phyloP scores from a whole-genome alignment of 2,329 filamentous ascomycete genomes.

The Paramyrothecium roridum region DNA sequence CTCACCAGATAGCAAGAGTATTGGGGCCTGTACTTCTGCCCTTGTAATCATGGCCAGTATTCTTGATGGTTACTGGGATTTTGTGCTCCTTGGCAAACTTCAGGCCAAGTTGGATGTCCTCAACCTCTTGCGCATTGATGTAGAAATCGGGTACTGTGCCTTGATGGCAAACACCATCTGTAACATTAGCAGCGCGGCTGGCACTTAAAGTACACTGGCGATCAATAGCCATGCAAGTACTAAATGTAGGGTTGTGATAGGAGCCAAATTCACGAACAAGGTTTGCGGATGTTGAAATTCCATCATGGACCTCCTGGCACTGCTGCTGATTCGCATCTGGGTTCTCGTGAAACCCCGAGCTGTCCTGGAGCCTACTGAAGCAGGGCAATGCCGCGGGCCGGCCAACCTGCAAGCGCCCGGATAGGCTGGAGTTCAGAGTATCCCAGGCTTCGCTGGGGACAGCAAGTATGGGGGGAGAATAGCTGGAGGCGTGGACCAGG shows the following conservation, averaged over 20 bases:
- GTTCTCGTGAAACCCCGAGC: not conserved
- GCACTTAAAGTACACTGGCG: conserved; percentile 2
- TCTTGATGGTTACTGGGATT: conserved; percentile 6
- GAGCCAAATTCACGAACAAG: conserved; percentile 3
- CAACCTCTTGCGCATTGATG: not conserved
- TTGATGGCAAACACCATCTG: not conserved
- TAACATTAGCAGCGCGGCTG: not conserved
- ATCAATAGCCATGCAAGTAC: conserved; percentile 6
- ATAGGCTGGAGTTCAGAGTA: conserved; percentile 4
- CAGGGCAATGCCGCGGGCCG: conserved; percentile 2
- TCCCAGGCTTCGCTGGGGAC: conserved; percentile 2
- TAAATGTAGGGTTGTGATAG: conserved; percentile 6
- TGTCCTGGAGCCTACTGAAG: conserved; percentile 3
- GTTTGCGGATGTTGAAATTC: not conserved
- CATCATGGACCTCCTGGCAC: conserved; percentile 2
- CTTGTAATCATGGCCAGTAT: conserved; percentile 8
- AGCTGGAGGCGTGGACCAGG: not conserved
- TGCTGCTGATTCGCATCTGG: not conserved
- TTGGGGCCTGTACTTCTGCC: conserved; percentile 5
- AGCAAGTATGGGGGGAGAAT: not conserved
- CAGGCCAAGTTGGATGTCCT: conserved; percentile 3
- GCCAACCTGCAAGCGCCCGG: conserved; percentile 3
- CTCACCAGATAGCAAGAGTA: conserved; percentile 5
- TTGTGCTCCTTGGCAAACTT: conserved; percentile 3
- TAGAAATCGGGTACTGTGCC: not conserved